Percentiles rank a stretch among this genome's conserved stretches.
Conservation (phyloP, 2,329 filamentous ascomycete genomes). For the Fusarium pseudograminearum region DNA sequence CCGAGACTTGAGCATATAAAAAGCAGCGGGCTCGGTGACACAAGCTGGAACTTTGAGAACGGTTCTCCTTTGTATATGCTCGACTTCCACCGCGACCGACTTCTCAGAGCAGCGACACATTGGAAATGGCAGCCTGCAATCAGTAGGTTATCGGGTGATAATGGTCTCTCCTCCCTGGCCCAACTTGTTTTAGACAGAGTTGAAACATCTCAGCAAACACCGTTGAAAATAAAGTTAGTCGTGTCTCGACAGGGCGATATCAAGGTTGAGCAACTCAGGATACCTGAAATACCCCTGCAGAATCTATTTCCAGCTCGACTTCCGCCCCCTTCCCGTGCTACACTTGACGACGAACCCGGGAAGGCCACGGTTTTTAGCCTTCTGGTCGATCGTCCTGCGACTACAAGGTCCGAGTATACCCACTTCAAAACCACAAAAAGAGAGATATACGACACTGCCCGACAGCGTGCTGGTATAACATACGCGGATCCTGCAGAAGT, state of each 20-base stretch:
- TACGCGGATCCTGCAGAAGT: slow-evolving; percentile 73
- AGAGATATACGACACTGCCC: slow-evolving; percentile 76
- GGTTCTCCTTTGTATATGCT: slow-evolving; percentile 82
- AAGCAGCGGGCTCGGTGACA: slow-evolving; percentile 53
- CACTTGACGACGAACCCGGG: slow-evolving; percentile 41
- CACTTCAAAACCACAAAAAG: slow-evolving; percentile 87
- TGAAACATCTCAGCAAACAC: slow-evolving; percentile 48
- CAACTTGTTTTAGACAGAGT: slow-evolving; percentile 53
- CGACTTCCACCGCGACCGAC: slow-evolving; percentile 79
- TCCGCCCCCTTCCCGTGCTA: slow-evolving; percentile 56
- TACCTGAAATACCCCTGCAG: slow-evolving; percentile 56
- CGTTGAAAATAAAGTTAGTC: slow-evolving; percentile 66
- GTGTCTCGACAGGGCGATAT: slow-evolving; percentile 64
- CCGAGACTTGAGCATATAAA: slow-evolving; percentile 62
- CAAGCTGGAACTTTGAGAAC: slow-evolving; percentile 65
- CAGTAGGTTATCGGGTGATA: slow-evolving; percentile 57
- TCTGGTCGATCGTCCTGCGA: slow-evolving; percentile 58
- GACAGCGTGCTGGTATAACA: slow-evolving; percentile 69
- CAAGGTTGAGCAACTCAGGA: slow-evolving; percentile 55
- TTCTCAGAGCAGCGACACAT: slow-evolving; percentile 72
- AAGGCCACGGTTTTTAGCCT: slow-evolving; percentile 56
- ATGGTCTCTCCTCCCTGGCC: slow-evolving; percentile 59
- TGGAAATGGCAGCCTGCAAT: slow-evolving; percentile 67
- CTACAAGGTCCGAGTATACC: slow-evolving; percentile 72
- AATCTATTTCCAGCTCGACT: slow-evolving; percentile 70